phyloP scores from a whole-genome alignment of 768 basidiomycete genomes.

The Xerocomellus amylosporus region DNA sequence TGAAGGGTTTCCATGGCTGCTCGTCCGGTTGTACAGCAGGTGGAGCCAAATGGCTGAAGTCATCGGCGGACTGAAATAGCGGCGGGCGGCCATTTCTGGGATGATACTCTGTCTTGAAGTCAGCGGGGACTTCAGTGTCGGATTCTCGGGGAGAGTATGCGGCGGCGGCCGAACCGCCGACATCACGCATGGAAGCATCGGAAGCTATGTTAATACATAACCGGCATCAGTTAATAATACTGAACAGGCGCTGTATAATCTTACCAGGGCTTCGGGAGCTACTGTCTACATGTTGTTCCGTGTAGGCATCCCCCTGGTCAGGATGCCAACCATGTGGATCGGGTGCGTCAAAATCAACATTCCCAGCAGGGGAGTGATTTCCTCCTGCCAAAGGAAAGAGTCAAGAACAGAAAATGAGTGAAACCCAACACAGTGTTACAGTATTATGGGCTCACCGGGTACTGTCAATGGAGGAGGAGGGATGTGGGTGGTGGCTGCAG shows the following conservation, averaged over 20 bases:
- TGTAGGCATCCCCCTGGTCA: not conserved
- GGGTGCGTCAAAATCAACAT: not conserved
- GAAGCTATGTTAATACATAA: not conserved
- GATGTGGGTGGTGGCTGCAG: not conserved
- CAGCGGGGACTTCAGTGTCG: not conserved
- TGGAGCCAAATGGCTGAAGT: not conserved
- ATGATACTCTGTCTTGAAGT: not conserved
- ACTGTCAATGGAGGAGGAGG: not conserved
- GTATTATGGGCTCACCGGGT: not conserved
- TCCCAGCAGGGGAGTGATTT: not conserved
- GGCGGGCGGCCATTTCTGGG: not conserved
- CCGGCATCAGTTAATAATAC: not conserved
- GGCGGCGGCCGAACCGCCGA: not conserved
- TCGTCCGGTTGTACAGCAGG: not conserved
- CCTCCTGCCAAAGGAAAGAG: not conserved
- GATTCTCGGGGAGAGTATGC: not conserved
- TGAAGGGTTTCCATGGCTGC: not conserved
- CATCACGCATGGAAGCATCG: not conserved
- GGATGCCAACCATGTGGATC: not conserved
- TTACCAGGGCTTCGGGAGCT: not conserved
- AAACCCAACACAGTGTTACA: no score
- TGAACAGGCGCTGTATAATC: not conserved
- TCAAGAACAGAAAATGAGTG: not conserved
- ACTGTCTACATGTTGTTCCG: not conserved
- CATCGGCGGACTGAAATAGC: not conserved